These are phyloP conservation scores for Penicillium sp. DNA, from an alignment of 2,329 filamentous ascomycete genomes.

Conservation along the genomic window DNA sequence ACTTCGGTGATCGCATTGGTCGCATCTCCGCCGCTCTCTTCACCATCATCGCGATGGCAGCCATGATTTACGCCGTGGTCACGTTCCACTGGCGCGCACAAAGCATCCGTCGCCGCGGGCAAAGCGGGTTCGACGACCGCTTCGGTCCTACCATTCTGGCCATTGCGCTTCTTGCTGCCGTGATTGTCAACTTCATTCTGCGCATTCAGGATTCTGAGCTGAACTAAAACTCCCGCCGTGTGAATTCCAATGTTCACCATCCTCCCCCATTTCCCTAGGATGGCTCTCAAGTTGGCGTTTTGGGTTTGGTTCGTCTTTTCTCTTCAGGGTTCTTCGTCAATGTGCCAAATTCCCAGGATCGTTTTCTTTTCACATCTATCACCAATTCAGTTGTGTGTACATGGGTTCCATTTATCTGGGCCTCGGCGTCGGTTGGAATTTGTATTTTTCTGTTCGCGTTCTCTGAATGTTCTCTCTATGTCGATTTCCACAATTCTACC, in stretches of 20 bases:
- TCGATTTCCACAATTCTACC: neutral
- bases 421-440: neutral
- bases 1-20: slow-evolving; percentile 92
- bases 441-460: neutral
- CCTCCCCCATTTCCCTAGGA: neutral
- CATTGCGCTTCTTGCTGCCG: slow-evolving; percentile 78
- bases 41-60: slow-evolving; percentile 87
- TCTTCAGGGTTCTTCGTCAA: too few relatives aligned
- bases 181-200: slow-evolving; percentile 94
- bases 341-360: too few relatives aligned
- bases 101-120: slow-evolving; percentile 84
- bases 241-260: neutral
- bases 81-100: slow-evolving; percentile 98
- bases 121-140: slow-evolving; percentile 94
- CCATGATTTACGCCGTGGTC: slow-evolving; percentile 90
- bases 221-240: slow-evolving; percentile 8
- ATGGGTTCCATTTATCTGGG: neutral
- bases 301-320: neutral
- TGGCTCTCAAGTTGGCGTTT: neutral
- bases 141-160: slow-evolving; percentile 91
- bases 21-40: slow-evolving; percentile 94
- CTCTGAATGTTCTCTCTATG: neutral
- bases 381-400: too few relatives aligned
- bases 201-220: slow-evolving; percentile 45
- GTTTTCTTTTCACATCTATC: too few relatives aligned